Conservation (phyloP, 352 stramenopile genomes). For the Phytophthora rubi region DNA sequence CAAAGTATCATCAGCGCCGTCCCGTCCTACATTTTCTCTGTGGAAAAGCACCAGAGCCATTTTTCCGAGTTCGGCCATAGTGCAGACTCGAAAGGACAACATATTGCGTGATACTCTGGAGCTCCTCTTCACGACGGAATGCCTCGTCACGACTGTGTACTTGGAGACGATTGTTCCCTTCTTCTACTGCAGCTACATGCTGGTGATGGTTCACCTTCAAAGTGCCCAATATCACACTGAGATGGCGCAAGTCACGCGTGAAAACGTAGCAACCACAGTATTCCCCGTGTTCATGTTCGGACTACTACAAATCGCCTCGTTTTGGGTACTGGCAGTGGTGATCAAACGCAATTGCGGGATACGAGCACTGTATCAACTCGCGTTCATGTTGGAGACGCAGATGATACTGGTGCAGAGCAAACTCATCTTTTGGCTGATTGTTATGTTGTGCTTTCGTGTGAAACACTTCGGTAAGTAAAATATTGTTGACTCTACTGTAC, state of each 20-base stretch:
- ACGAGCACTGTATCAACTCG: constrained; percentile 33
- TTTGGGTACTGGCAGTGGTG: constrained; percentile 12
- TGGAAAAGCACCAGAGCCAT: not conserved
- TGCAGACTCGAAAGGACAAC: not conserved
- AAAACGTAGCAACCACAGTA: not conserved
- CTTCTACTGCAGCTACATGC: constrained; percentile 22
- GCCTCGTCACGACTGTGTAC: constrained; percentile 36
- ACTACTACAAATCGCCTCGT: constrained; percentile 27
- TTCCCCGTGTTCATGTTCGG: constrained; percentile 19
- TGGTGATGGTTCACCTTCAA: constrained; percentile 14
- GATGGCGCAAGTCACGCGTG: not conserved
- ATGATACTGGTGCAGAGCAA: constrained; percentile 36
- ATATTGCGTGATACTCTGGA: not conserved
- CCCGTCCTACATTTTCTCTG: not conserved
- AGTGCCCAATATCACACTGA: constrained; percentile 24
- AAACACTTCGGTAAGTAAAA: constrained; percentile 9
- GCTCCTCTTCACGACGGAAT: constrained; percentile 32
- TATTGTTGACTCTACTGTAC: not conserved
- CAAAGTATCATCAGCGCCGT: not conserved
- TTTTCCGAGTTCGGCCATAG: not conserved
- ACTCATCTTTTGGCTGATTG: constrained; percentile 39
- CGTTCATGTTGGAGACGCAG: constrained; percentile 48
- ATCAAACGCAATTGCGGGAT: constrained; percentile 19
- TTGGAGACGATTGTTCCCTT: constrained; percentile 34
- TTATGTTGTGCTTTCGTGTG: constrained; percentile 2